Conservation (phyloP, 371 early-diverging fungal genomes). For the Coemansia sp. region DNA sequence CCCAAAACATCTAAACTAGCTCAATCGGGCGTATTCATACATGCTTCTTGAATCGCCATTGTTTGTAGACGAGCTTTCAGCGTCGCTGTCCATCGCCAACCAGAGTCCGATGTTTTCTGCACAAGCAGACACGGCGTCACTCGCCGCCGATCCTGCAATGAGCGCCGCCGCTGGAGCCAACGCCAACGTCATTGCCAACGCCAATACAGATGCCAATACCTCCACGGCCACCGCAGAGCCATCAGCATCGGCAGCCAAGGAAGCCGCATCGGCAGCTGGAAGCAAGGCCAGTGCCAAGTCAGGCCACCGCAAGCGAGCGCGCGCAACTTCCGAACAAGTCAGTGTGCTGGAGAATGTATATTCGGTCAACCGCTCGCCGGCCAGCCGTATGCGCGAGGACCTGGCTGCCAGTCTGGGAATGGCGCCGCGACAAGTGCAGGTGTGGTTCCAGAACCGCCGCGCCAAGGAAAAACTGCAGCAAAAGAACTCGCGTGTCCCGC, state of each 20-base stretch:
- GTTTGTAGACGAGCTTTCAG: slow-evolving; percentile 12
- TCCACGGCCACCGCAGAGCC: neutral
- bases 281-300: slow-evolving; percentile 23
- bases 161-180: neutral
- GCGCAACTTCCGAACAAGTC: slow-evolving; percentile 48
- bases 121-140: slow-evolving; percentile 7
- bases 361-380: slow-evolving; percentile 48
- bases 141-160: slow-evolving; percentile 6
- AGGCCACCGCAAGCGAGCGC: slow-evolving; percentile 46
- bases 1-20: neutral
- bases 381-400: slow-evolving; percentile 61
- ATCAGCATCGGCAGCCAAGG: slow-evolving; percentile 9
- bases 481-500: slow-evolving; percentile 34
- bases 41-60: slow-evolving; percentile 15
- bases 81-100: slow-evolving; percentile 10
- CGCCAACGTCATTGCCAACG: neutral
- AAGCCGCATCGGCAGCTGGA: neutral
- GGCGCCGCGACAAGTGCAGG: slow-evolving; percentile 85
- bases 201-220: neutral
- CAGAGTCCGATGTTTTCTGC: slow-evolving; percentile 17
- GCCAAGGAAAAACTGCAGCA: slow-evolving; percentile 63
- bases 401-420: slow-evolving; percentile 75
- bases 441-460: slow-evolving; percentile 97
- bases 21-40: neutral
- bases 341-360: slow-evolving; percentile 41